Conservation (phyloP, 192 early-diverging fungal species). For the Chytriomyces confervae region DNA sequence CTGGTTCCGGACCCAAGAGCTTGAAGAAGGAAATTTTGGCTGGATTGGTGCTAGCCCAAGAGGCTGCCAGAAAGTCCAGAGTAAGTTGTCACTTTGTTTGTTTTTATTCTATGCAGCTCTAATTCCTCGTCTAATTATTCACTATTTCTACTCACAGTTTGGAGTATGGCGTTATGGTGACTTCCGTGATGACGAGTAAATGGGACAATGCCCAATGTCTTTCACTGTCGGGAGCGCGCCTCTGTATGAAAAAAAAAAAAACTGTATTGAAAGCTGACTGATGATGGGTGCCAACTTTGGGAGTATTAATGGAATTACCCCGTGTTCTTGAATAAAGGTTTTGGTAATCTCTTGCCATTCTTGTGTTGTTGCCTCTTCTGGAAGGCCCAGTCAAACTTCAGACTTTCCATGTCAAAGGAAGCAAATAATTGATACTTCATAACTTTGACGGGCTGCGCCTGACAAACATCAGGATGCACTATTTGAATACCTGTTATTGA, state of each 20-base stretch:
- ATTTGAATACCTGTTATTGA: no score
- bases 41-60: constrained; percentile 68
- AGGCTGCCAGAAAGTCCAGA: constrained; percentile 71
- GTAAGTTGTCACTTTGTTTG: constrained; percentile 40
- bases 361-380: no score
- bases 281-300: constrained; percentile 4
- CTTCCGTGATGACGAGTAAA: constrained; percentile 54
- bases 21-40: constrained; percentile 63
- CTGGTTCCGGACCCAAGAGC: constrained; percentile 31
- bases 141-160: constrained; percentile 4
- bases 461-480: no score
- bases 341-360: no score
- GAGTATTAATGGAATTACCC: no score
- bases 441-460: no score
- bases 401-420: no score
- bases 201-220: background rate
- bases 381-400: no score
- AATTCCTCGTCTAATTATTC: constrained; percentile 3
- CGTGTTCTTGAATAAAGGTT: no score
- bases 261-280: background rate
- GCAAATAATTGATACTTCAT: no score
- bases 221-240: no score
- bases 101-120: background rate
- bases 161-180: constrained; percentile 61
- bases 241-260: background rate